These are phyloP conservation scores for Penicillium soppii DNA, from an alignment of 495 filamentous ascomycete species.

Conservation along the genomic window DNA sequence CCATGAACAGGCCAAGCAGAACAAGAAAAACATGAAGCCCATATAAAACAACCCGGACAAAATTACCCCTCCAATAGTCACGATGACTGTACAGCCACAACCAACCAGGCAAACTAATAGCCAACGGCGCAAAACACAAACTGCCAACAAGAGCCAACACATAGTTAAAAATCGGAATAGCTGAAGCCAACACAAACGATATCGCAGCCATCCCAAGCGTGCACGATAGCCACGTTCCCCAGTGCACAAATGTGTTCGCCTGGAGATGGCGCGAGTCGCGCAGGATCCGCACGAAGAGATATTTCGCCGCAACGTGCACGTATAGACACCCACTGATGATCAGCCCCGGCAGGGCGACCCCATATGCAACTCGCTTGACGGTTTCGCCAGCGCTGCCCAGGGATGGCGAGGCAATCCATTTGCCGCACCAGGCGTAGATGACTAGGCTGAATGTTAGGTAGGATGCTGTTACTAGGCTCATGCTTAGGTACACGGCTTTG, in stretches of 20 bases:
- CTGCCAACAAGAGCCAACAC: slow-evolving; percentile 50
- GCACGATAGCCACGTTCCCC: slow-evolving; percentile 57
- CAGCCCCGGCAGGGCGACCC: slow-evolving; percentile 68
- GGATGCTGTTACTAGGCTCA: slow-evolving; percentile 59
- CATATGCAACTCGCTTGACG: slow-evolving; percentile 68
- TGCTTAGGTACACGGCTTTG: slow-evolving; percentile 63
- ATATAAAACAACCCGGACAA: slow-evolving; percentile 14
- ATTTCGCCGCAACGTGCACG: slow-evolving; percentile 58
- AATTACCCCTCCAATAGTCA: slow-evolving; percentile 30
- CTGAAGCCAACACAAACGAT: slow-evolving; percentile 65
- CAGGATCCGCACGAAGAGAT: slow-evolving; percentile 63
- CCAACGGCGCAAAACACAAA: slow-evolving; percentile 39
- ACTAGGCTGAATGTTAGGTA: slow-evolving; percentile 53
- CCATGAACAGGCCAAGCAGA: slow-evolving; percentile 37
- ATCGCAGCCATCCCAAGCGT: slow-evolving; percentile 54
- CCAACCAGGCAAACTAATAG: slow-evolving; percentile 42
- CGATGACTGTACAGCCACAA: slow-evolving; percentile 48
- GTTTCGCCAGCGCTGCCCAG: slow-evolving; percentile 63
- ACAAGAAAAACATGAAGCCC: slow-evolving; percentile 29
- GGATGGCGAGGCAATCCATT: slow-evolving; percentile 65
- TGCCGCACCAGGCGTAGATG: slow-evolving; percentile 71
- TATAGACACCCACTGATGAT: slow-evolving; percentile 60
- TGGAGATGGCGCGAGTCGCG: slow-evolving; percentile 54
- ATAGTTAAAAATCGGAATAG: slow-evolving; percentile 70
- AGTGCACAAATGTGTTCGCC: slow-evolving; percentile 48